These are phyloP conservation scores for Solanum chacoense DNA, from an alignment of 305 asterid species.

Conservation along the genomic window DNA sequence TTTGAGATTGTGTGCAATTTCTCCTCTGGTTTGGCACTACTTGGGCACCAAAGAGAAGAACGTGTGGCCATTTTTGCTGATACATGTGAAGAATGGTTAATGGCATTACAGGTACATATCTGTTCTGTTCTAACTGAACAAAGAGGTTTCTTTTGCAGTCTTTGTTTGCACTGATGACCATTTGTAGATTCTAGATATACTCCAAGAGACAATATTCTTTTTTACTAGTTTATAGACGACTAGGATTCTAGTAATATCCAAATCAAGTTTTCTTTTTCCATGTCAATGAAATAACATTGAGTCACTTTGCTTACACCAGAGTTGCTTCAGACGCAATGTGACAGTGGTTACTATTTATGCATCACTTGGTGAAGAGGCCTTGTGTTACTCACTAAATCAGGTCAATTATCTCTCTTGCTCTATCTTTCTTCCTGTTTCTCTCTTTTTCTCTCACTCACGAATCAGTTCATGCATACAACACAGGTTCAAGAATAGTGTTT, in stretches of 20 bases:
- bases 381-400: slow-evolving; percentile 93
- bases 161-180: neutral
- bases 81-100: slow-evolving; percentile 91
- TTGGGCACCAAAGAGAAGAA: slow-evolving; percentile 87
- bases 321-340: slow-evolving; percentile 90
- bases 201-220: neutral
- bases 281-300: slow-evolving; percentile 1
- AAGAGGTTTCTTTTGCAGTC: neutral
- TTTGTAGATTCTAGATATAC: neutral
- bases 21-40: slow-evolving; percentile 73
- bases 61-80: slow-evolving; percentile 97
- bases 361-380: slow-evolving; percentile 95
- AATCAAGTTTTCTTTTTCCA: neutral
- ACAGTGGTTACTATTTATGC: slow-evolving; percentile 96
- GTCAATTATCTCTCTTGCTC: slow-evolving; percentile 30
- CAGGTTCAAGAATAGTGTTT: neutral
- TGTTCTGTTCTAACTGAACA: slow-evolving; percentile 2
- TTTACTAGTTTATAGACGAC: neutral
- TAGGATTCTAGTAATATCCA: neutral
- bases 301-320: slow-evolving; percentile 37
- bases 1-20: slow-evolving; percentile 75
- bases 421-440: neutral
- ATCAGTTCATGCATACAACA: neutral
- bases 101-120: slow-evolving; percentile 75
- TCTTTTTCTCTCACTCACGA: neutral